Evolutionary conservation across 2,329 filamentous ascomycete species (phyloP).

Genomic region (Neonectria ditissima): DNA sequence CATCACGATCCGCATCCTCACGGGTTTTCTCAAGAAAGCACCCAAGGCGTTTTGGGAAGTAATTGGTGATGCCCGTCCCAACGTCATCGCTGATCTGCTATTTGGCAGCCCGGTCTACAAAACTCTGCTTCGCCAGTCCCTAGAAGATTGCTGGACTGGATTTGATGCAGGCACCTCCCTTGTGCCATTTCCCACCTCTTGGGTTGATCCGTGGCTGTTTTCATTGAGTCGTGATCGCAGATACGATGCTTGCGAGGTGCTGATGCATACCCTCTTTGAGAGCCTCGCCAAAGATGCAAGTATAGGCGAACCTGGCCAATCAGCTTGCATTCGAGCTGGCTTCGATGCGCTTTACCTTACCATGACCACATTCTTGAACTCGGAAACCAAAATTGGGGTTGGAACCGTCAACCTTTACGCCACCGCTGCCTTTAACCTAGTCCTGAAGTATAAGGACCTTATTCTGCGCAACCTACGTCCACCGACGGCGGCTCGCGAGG

Average conservation of each 20-base stretch:
- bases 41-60: slow-evolving; percentile 89
- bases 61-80: slow-evolving; percentile 82
- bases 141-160: slow-evolving; percentile 57
- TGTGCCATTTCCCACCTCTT: slow-evolving; percentile 76
- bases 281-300: slow-evolving; percentile 66
- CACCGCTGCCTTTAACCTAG: slow-evolving; percentile 73
- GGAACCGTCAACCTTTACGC: slow-evolving; percentile 71
- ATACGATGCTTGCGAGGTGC: slow-evolving; percentile 82
- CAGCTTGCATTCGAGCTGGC: slow-evolving; percentile 73
- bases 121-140: slow-evolving; percentile 70
- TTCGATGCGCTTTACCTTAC: slow-evolving; percentile 70
- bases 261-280: slow-evolving; percentile 80
- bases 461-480: slow-evolving; percentile 58
- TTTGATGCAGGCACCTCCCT: slow-evolving; percentile 59
- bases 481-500: slow-evolving; percentile 44
- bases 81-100: slow-evolving; percentile 85
- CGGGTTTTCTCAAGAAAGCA: slow-evolving; percentile 78
- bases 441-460: slow-evolving; percentile 71
- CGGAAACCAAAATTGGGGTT: slow-evolving; percentile 57
- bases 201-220: slow-evolving; percentile 81
- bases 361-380: slow-evolving; percentile 66
- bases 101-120: slow-evolving; percentile 78
- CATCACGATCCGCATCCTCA: slow-evolving; percentile 77
- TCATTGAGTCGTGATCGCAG: slow-evolving; percentile 83
- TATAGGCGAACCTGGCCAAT: slow-evolving; percentile 68